phyloP scores from a whole-genome alignment of 1,139 yeast species.

The Diutina scorzettiae region DNA sequence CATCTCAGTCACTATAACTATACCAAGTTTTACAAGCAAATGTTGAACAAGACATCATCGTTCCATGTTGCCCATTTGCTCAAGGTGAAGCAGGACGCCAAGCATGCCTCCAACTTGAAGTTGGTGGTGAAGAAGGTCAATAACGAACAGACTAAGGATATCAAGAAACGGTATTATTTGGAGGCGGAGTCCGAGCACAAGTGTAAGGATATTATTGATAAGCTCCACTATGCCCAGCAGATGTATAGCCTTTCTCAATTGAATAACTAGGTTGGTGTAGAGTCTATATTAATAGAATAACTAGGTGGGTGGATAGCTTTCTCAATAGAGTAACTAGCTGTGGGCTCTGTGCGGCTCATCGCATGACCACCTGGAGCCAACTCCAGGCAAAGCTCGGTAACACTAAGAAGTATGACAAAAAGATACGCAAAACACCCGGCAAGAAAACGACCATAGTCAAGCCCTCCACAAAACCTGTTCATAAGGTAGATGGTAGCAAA shows the following conservation, averaged over 20 bases:
- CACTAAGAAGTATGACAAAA: too few species aligned
- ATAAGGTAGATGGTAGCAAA: too few species aligned
- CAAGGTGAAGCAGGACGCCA: conserved; percentile 53
- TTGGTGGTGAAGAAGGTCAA: conserved; percentile 54
- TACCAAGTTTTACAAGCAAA: conserved; percentile 26
- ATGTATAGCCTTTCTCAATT: conserved; percentile 21
- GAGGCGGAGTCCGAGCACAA: conserved; percentile 58
- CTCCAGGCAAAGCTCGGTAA: too few species aligned
- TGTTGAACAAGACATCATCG: conserved; percentile 66
- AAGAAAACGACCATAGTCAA: too few species aligned
- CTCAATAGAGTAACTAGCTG: too few species aligned
- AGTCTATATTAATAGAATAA: too few species aligned
- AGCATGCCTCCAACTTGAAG: conserved; percentile 72
- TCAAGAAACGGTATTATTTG: conserved; percentile 66
- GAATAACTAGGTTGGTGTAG: neutral
- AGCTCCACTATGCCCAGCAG: conserved; percentile 41
- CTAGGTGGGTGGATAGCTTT: too few species aligned
- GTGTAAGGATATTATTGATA: conserved; percentile 65
- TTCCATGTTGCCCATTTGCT: conserved; percentile 76
- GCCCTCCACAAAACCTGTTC: too few species aligned
- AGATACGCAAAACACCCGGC: too few species aligned
- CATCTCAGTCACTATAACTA: conserved; percentile 45
- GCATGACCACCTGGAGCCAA: too few species aligned
- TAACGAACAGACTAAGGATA: conserved; percentile 8
- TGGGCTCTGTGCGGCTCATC: too few species aligned